Percentiles rank a stretch among this genome's conserved stretches.
Conservation (phyloP, 768 basidiomycete genomes). For the Mycena latifolia region DNA sequence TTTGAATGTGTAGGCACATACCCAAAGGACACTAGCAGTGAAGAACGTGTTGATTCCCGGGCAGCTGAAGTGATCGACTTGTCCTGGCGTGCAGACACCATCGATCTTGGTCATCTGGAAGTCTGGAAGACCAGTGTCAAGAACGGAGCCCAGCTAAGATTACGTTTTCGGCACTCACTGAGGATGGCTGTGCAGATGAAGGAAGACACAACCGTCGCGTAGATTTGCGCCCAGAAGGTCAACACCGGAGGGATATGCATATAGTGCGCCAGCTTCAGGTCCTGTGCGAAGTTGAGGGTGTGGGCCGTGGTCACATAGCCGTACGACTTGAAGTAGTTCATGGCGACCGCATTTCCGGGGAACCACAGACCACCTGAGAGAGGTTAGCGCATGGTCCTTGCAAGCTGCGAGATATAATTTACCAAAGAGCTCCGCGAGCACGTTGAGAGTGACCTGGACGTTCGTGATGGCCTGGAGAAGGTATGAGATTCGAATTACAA, state of each 20-base stretch:
- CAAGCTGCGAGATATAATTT: background rate
- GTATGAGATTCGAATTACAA: too few relatives aligned
- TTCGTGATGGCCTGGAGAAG: slow-evolving; percentile 46
- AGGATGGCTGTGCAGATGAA: slow-evolving; percentile 44
- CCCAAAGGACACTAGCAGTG: slow-evolving; percentile 40
- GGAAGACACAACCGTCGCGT: slow-evolving; percentile 50
- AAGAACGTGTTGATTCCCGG: slow-evolving; percentile 53
- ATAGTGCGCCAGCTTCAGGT: slow-evolving; percentile 51
- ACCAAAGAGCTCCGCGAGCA: slow-evolving; percentile 52
- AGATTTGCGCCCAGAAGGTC: slow-evolving; percentile 50
- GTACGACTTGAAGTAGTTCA: slow-evolving; percentile 50
- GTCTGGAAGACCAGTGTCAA: slow-evolving; percentile 44
- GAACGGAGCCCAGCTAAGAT: slow-evolving; percentile 56
- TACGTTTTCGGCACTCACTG: slow-evolving; percentile 46
- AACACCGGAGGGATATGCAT: slow-evolving; percentile 48
- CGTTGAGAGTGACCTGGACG: slow-evolving; percentile 49
- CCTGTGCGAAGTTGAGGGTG: slow-evolving; percentile 41
- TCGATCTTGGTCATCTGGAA: slow-evolving; percentile 45
- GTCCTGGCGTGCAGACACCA: slow-evolving; percentile 32
- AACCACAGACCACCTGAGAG: slow-evolving; percentile 39
- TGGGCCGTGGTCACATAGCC: slow-evolving; percentile 48
- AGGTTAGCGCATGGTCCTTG: too few relatives aligned
- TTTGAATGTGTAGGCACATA: background rate
- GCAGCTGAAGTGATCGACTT: slow-evolving; percentile 44
- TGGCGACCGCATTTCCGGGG: slow-evolving; percentile 48